Base-by-base conservation (phyloP, 495 filamentous ascomycete species). In the Talaromyces nanjingensis region DNA sequence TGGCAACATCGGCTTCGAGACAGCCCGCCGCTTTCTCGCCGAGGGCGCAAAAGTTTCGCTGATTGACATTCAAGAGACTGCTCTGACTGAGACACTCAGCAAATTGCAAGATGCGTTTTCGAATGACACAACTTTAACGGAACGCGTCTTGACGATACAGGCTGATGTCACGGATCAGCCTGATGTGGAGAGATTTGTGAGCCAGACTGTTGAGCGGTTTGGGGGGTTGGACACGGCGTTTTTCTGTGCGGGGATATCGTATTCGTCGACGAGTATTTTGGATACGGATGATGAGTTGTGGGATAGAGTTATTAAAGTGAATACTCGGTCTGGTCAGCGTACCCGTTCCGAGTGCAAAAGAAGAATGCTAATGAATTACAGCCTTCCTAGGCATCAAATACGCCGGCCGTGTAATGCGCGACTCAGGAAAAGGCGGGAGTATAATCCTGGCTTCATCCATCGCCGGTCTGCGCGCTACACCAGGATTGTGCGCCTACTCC, bases 401-500 rank as follows among this genome's bases (percentile, higher is more conserved):
- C 18, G 65, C 64, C 18, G 66, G 65, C 2, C 55, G 42, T 11
- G 64, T 61, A 6, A 70, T 70, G 68, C 62, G 63, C 47, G 55
- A 65, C 16, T 24, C 64, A 6, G 63, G 63, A 4, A 66, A 65
- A 22, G 66, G 68, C 31, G 67, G 68, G 0, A 68, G 65, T 29
- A 70, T 70, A 5, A 66, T 68, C 25, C 33, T 70, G 9, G 59
- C 67, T 3, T 70, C 68, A 9, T 70, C 68, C 2, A 70, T 68
- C 33, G 68, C 66, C 12, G 68, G 68, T 12, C 66, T 69, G 22
- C 68, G 68, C 24, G 68, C 65, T 5, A 69, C 68, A 16, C 68
- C 68, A 16, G 68, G 68, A 12, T 52, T 68, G 11, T 65, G 60
- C 1, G 65, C 63, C 3, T 68, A 69, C 37, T 68, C 68, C 8